These are phyloP conservation scores for Carnegiea gigantea DNA, from an alignment of 179 eudicot species.

Conservation along the genomic window DNA sequence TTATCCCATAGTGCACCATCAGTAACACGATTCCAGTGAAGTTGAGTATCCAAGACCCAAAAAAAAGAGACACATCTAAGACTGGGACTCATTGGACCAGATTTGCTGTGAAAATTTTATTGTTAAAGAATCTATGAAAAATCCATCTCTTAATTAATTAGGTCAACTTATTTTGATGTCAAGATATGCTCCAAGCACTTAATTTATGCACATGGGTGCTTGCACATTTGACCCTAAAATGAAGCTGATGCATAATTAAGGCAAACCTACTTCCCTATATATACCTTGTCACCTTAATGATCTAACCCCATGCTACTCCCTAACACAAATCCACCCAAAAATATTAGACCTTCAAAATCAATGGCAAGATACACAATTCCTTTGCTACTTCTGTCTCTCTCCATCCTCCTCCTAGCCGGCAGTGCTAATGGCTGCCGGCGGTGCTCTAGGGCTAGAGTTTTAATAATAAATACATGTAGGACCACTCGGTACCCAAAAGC, in stretches of 20 bases:
- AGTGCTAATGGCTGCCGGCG: conserved; percentile 15
- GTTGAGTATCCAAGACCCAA: too few species aligned
- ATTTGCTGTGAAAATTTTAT: neutral
- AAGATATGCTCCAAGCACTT: conserved; percentile 33
- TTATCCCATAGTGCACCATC: too few species aligned
- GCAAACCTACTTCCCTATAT: conserved; percentile 23
- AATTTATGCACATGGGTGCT: conserved; percentile 35
- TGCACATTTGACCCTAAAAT: conserved; percentile 34
- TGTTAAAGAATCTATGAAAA: conserved; percentile 7
- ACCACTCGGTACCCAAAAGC: conserved; percentile 39
- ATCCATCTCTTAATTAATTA: conserved; percentile 17
- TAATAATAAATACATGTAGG: conserved; percentile 38
- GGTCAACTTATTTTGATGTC: conserved; percentile 19
- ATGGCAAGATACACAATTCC: conserved; percentile 35
- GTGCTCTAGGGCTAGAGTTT: conserved; percentile 41
- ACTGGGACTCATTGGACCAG: conserved; percentile 10
- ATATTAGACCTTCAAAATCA: neutral
- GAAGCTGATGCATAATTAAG: conserved; percentile 23
- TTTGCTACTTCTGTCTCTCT: conserved; percentile 31
- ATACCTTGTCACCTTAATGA: neutral
- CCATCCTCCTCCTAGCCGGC: conserved; percentile 23
- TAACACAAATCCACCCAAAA: neutral
- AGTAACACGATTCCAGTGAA: too few species aligned
- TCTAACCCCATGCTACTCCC: neutral
- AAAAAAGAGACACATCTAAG: conserved; percentile 6